Evolutionary conservation across 352 stramenopile species (phyloP), one percentile per base, ranked within the genome.

Genomic region (Sclerospora graminicola): DNA sequence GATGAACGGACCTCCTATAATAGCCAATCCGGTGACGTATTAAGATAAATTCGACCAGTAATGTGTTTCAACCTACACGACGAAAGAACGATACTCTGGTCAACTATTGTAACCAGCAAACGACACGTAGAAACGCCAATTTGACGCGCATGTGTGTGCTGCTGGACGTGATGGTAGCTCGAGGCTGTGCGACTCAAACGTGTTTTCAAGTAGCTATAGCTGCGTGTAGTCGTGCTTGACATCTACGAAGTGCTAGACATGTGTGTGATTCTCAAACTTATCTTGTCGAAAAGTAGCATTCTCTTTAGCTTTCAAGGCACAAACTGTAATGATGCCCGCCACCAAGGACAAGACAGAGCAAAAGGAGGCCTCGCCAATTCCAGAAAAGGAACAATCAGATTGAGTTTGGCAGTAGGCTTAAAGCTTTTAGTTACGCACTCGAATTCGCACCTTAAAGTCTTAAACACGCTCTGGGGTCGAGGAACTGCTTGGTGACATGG

Each of bases 201-300:
- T 81, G 66, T 42, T 86, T 86, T 40, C 68, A 89, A 48, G 78
- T 78, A 11, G 72, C 53, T n/a, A 66, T 89, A 24, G 74, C 75
- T 42, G 72, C 66, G 23, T 89, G 74, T 41, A 81, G 73, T 41
- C 63, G 65, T 7, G 47, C 48, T 6, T 46, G 65, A 7, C 53
- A 78, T 45, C 20, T 87, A 43, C 48, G 54, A 1, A 48, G 51
- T 26, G 77, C 59, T 0, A 51, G 37, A 14, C 36, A 45, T 9
- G 68, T 87, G 48, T 35, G 1, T 43, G 13, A 19, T 63, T 53
- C 53, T 65, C 68, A 23, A 51, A 62, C 5, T 48, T 24, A 3
- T 60, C 49, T 8, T 39, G 42, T 20, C 51, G 0, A 30, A n/a
- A n/a, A n/a, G n/a, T 4, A 20, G 58, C 50, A 13, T 39, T 32